Base-by-base conservation (phyloP, 805 yeast genomes). In the Saccharomycopsis oosterbeekiorum region DNA sequence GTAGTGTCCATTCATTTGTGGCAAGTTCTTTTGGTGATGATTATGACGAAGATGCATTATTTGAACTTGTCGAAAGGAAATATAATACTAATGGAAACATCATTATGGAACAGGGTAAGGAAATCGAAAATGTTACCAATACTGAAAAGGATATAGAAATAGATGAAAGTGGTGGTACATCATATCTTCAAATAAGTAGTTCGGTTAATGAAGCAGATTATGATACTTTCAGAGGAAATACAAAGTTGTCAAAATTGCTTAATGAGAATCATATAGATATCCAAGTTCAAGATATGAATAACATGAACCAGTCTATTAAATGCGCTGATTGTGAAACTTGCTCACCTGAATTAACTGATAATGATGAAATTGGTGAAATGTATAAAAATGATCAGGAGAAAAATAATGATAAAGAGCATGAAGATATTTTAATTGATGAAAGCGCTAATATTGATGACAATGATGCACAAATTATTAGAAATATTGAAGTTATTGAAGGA, bases 1-100 rank as follows among this genome's bases (percentile, higher is more conserved):
- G 47, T 12, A 58, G 57, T 17, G 56, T 55, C 51, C 37, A 40
- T 55, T 59, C 60, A 19, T 61, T 61, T 47, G 53, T 17, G 9
- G 59, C 37, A 21, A 62, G 64, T 37, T 62, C 64, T 21, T 59
- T 62, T 59, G 64, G 59, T 14, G 62, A 59, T 42, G 62, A 62
- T 19, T 59, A 57, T 34, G 61, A 59, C 41, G 62, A 60, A n/a
- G 60, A 50, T 19, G 62, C 55, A 24, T 36, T 61, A 15, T 50
- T 61, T 19, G 43, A 59, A 6, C 54, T 61, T 4, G 51, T 59
- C 5, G 57, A 53, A 15, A 57, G 29, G 14, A 61, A 56, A 41
- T 61, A 58, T 40, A 36, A 14, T 14, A 59, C 43, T 19, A 37
- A 40, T 15, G 53, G 17, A 26, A 50, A 60, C 14, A 17, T 14